phyloP scores from a whole-genome alignment of 1,139 yeast species.

The Taphrina communis region DNA sequence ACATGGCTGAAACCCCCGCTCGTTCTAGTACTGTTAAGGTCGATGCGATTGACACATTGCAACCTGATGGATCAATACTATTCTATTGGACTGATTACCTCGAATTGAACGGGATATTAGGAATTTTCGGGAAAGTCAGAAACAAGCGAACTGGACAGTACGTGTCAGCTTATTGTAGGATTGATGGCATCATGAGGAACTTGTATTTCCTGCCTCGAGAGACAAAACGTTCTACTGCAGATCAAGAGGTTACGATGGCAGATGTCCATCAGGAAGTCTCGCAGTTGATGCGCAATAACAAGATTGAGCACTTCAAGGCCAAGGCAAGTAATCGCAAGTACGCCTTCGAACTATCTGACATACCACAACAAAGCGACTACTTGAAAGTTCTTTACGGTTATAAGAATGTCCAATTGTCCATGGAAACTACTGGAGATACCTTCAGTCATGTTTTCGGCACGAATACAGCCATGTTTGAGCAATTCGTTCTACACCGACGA shows the following conservation, averaged over 20 bases:
- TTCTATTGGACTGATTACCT: conserved; percentile 92
- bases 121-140: conserved; percentile 82
- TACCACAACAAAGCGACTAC: conserved; percentile 82
- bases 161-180: conserved; percentile 79
- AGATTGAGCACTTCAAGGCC: conserved; percentile 67
- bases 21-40: conserved; percentile 30
- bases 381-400: conserved; percentile 78
- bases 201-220: conserved; percentile 77
- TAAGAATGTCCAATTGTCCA: conserved; percentile 67
- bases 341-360: conserved; percentile 82
- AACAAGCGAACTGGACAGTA: conserved; percentile 56
- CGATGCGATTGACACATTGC: conserved; percentile 44
- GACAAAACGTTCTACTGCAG: conserved; percentile 50
- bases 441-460: conserved; percentile 83
- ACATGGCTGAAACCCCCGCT: conserved; percentile 27
- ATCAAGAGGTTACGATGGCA: conserved; percentile 57
- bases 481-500: conserved; percentile 79
- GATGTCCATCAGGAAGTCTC: conserved; percentile 82
- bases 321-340: conserved; percentile 78
- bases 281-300: conserved; percentile 67
- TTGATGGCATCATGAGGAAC: conserved; percentile 73
- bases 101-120: conserved; percentile 71
- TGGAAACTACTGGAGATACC: conserved; percentile 74
- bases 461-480: conserved; percentile 74
- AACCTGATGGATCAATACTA: conserved; percentile 60